These are phyloP conservation scores for Ambrosia artemisiifolia DNA, from an alignment of 129 eudicot genomes.

Conservation along the genomic window DNA sequence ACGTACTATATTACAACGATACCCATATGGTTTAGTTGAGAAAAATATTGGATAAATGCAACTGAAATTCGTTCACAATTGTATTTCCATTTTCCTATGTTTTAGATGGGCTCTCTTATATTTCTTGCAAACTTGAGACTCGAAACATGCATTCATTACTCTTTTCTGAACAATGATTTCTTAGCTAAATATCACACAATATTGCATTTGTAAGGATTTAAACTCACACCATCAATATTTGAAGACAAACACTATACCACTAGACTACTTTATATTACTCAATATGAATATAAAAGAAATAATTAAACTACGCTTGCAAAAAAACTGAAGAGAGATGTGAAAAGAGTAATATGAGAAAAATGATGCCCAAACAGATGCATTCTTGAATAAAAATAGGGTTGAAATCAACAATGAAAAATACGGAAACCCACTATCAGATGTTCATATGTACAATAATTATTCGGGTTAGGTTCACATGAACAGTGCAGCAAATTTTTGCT, in stretches of 20 bases:
- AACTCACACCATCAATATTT: too few relatives aligned
- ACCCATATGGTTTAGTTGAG: too few relatives aligned
- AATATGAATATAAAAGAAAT: not conserved
- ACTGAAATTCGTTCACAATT: too few relatives aligned
- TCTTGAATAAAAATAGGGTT: conserved; percentile 5
- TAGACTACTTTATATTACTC: too few relatives aligned
- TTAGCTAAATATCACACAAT: too few relatives aligned
- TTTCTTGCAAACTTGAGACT: not conserved
- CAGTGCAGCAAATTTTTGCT: not conserved
- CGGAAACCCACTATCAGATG: not conserved
- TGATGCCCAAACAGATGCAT: not conserved
- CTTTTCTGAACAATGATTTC: too few relatives aligned
- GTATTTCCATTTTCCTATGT: too few relatives aligned
- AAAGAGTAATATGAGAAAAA: not conserved
- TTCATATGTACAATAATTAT: conserved; percentile 15
- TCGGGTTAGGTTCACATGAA: conserved; percentile 12
- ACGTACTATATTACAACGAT: too few relatives aligned
- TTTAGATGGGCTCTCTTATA: not conserved
- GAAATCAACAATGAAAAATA: conserved; percentile 9
- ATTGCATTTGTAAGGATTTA: too few relatives aligned
- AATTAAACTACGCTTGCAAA: not conserved
- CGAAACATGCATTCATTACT: too few relatives aligned
- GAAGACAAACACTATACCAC: too few relatives aligned
- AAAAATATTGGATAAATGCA: too few relatives aligned
- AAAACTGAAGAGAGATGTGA: not conserved